phyloP scores from a whole-genome alignment of 2,329 filamentous ascomycete genomes.

The Xylariaceae sp. region DNA sequence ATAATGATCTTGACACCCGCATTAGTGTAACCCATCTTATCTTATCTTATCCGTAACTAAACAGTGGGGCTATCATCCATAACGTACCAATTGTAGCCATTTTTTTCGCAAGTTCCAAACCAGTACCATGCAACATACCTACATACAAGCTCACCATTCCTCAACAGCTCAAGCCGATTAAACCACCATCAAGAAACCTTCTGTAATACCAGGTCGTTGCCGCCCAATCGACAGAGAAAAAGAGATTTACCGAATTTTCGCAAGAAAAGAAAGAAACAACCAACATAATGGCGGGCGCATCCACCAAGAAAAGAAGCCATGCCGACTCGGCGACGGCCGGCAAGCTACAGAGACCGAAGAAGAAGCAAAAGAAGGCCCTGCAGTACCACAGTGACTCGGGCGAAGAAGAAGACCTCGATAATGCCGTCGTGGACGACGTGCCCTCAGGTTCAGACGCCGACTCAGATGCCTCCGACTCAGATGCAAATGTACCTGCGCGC shows the following conservation, averaged over 20 bases:
- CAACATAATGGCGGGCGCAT: slow-evolving; percentile 24
- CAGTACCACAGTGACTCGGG: slow-evolving; percentile 52
- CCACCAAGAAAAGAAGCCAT: slow-evolving; percentile 27
- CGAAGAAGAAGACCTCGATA: slow-evolving; percentile 54
- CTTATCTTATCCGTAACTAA: slow-evolving; percentile 2
- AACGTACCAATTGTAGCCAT: slow-evolving; percentile 6
- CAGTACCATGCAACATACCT: background rate
- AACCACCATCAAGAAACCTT: background rate
- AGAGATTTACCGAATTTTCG: background rate
- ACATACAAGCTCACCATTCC: background rate
- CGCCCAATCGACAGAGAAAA: background rate
- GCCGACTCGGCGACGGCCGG: slow-evolving; percentile 28
- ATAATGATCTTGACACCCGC: background rate
- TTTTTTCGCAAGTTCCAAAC: slow-evolving; percentile 5
- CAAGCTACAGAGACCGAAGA: slow-evolving; percentile 38
- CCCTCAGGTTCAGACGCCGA: slow-evolving; percentile 27
- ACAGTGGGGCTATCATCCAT: slow-evolving; percentile 10
- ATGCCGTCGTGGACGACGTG: slow-evolving; percentile 47
- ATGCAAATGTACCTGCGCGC: slow-evolving; percentile 30
- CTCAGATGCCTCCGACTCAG: slow-evolving; percentile 32
- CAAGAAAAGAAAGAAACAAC: background rate
- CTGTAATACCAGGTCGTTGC: background rate
- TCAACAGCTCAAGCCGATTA: background rate
- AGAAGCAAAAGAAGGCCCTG: slow-evolving; percentile 46
- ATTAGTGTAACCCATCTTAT: slow-evolving; percentile 1